Evolutionary conservation across 2,329 filamentous ascomycete species (phyloP).

Genomic region (Sporothrix phasma): DNA sequence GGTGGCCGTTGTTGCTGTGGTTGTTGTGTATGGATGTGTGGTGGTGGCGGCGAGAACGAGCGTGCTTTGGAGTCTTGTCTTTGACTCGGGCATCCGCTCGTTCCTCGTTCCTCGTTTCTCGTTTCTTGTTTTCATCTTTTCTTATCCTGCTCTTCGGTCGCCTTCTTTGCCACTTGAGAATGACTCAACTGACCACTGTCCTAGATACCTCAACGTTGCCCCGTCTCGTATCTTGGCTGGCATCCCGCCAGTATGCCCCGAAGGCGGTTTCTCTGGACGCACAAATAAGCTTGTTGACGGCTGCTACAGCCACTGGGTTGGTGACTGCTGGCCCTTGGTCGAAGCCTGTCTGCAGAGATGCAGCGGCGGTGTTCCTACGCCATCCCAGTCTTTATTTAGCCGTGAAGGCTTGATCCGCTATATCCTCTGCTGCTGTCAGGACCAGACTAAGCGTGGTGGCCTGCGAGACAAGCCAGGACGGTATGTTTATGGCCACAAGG

Average conservation of each 20-base stretch:
- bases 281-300: constrained; percentile 98
- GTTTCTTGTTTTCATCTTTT: not conserved
- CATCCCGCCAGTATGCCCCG: constrained; percentile 76
- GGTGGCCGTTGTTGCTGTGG: not conserved
- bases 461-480: constrained; percentile 89
- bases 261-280: constrained; percentile 85
- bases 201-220: constrained; percentile 66
- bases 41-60: not conserved
- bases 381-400: constrained; percentile 54
- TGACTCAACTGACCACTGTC: constrained; percentile 3
- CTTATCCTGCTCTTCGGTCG: not conserved
- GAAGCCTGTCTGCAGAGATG: constrained; percentile 57
- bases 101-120: too few relatives aligned
- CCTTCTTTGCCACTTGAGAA: not conserved
- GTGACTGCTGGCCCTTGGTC: constrained; percentile 85
- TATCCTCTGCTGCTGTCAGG: constrained; percentile 81
- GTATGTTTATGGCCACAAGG: constrained; percentile 43
- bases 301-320: constrained; percentile 97
- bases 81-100: not conserved
- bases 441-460: constrained; percentile 59
- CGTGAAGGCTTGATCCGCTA: constrained; percentile 80
- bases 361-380: constrained; percentile 22
- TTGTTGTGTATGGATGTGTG: constrained; percentile 4
- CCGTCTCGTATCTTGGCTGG: constrained; percentile 75
- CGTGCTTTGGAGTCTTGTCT: not conserved